These are phyloP conservation scores for Coniochaeta ligniaria DNA, from an alignment of 2,329 filamentous ascomycete genomes.

Conservation along the genomic window DNA sequence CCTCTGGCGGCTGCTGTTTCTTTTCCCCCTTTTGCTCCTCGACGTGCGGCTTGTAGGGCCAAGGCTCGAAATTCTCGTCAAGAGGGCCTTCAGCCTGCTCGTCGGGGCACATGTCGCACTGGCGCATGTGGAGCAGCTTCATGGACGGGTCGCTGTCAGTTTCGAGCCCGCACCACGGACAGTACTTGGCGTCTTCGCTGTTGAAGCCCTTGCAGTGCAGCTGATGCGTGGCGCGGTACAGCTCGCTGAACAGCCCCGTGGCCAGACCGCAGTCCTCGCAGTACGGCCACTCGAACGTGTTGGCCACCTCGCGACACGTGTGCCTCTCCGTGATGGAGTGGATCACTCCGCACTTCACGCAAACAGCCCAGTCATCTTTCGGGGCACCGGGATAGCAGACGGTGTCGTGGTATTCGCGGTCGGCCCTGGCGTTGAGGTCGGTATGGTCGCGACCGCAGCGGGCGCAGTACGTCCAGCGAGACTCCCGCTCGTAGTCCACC, in stretches of 20 bases:
- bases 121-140: neutral
- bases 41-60: neutral
- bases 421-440: slow-evolving; percentile 2
- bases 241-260: slow-evolving; percentile 2
- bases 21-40: neutral
- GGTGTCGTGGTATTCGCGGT: slow-evolving; percentile 12
- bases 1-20: neutral
- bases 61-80: neutral
- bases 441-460: slow-evolving; percentile 13
- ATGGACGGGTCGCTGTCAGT: neutral
- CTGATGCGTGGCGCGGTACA: slow-evolving; percentile 7
- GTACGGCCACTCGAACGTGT: neutral
- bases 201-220: slow-evolving; percentile 6
- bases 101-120: neutral
- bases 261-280: slow-evolving; percentile 8
- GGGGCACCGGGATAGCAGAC: slow-evolving; percentile 10
- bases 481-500: slow-evolving; percentile 7
- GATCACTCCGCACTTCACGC: slow-evolving; percentile 6
- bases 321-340: neutral
- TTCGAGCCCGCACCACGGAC: slow-evolving; percentile 9
- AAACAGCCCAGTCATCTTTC: slow-evolving; percentile 5
- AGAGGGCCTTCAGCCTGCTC: neutral
- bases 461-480: slow-evolving; percentile 9
- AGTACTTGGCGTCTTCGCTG: slow-evolving; percentile 5
- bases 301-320: neutral